Evolutionary conservation across 306 rosid genomes (phyloP).

Genomic region (Gillenia trifoliata): DNA sequence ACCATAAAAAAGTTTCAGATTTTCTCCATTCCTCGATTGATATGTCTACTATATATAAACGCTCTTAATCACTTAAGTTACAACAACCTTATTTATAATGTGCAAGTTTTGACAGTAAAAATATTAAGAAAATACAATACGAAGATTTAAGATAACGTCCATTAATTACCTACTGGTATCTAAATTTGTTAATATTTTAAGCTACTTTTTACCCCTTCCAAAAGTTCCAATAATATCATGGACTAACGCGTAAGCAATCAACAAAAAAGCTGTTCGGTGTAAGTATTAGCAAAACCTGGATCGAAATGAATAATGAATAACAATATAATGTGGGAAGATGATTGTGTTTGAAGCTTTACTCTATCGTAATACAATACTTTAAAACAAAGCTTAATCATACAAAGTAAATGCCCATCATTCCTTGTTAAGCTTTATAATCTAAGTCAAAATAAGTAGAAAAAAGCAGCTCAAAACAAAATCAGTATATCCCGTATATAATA

Average conservation of each 20-base stretch:
- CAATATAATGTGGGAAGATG: slow-evolving; percentile 47
- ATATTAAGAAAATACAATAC: too few relatives aligned
- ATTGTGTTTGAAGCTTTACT: slow-evolving; percentile 75
- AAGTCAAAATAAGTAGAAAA: slow-evolving; percentile 65
- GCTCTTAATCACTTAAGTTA: too few relatives aligned
- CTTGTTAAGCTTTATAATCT: slow-evolving; percentile 32
- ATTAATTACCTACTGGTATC: too few relatives aligned
- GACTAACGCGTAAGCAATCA: slow-evolving; percentile 24
- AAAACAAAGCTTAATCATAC: slow-evolving; percentile 45
- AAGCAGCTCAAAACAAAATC: slow-evolving; percentile 21
- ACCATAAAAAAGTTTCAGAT: too few relatives aligned
- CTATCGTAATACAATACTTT: slow-evolving; percentile 52
- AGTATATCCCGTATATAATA: slow-evolving; percentile 38
- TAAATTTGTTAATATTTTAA: background rate
- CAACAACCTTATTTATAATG: too few relatives aligned
- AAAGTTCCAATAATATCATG: background rate
- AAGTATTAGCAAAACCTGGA: slow-evolving; percentile 29
- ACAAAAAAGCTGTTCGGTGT: slow-evolving; percentile 61
- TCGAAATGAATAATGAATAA: slow-evolving; percentile 6
- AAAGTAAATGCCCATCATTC: slow-evolving; percentile 44
- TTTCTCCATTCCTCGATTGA: too few relatives aligned
- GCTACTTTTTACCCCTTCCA: background rate
- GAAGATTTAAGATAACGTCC: too few relatives aligned
- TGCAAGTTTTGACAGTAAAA: too few relatives aligned
- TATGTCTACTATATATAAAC: too few relatives aligned